Evolutionary conservation across 495 filamentous ascomycete species (phyloP).

Genomic region (Tuber aestivum): DNA sequence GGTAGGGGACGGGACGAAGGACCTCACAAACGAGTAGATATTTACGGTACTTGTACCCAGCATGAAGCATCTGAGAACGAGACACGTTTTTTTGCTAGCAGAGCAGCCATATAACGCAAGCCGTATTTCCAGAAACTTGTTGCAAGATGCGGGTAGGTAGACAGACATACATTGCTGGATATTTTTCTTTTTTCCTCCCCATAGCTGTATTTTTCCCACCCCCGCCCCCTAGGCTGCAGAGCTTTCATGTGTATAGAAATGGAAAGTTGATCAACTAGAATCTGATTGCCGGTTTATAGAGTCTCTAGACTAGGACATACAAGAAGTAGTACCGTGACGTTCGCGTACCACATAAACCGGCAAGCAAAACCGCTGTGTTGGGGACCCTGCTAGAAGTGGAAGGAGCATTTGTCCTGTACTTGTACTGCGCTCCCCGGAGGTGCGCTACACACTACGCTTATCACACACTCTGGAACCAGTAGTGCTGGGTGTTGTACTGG

Average conservation of each 20-base stretch:
- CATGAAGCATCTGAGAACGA: too few species aligned
- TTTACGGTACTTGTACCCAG: too few species aligned
- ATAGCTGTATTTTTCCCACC: too few species aligned
- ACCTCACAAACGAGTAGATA: too few species aligned
- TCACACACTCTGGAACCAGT: not conserved
- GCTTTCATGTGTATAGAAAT: not conserved
- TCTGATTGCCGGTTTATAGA: not conserved
- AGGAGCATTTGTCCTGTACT: not conserved
- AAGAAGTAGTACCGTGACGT: not conserved
- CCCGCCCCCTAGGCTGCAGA: not conserved
- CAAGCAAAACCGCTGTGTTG: not conserved
- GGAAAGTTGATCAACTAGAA: not conserved
- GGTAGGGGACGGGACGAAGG: too few species aligned
- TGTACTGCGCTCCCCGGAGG: not conserved
- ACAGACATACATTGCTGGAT: not conserved
- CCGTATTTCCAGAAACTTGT: too few species aligned
- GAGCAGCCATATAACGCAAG: too few species aligned
- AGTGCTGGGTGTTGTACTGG: not conserved
- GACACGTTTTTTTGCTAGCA: too few species aligned
- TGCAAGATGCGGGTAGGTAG: not conserved
- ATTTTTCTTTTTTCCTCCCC: not conserved
- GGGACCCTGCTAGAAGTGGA: not conserved
- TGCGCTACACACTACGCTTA: not conserved
- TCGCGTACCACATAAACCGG: not conserved
- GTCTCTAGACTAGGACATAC: not conserved